Evolutionary conservation across 2,329 filamentous ascomycete species (phyloP).

Genomic region (Tolypocladium paradoxum): DNA sequence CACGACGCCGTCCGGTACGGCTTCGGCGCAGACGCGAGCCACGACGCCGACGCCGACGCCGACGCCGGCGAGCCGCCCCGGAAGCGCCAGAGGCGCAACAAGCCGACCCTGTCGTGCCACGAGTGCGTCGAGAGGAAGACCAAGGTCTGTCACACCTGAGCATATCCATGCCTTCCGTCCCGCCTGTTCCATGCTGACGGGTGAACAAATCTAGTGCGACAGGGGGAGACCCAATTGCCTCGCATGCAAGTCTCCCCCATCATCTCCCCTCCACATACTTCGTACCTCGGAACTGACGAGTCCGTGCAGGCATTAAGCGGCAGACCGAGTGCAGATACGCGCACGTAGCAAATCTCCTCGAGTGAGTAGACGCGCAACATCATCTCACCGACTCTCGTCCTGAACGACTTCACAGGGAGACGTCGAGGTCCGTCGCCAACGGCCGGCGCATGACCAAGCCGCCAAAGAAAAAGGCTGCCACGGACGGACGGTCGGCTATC

Average conservation of each 20-base stretch:
- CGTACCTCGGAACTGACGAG: conserved; percentile 10
- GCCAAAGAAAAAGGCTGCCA: conserved; percentile 39
- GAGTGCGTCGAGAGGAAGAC: conserved; percentile 78
- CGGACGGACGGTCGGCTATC: conserved; percentile 27
- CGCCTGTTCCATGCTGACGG: not conserved
- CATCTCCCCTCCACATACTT: no score
- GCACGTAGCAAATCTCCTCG: conserved; percentile 63
- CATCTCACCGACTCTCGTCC: not conserved
- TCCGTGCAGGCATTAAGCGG: conserved; percentile 56
- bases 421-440: conserved; percentile 40
- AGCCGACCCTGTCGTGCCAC: conserved; percentile 67
- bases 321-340: conserved; percentile 69
- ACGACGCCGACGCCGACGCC: conserved; percentile 7
- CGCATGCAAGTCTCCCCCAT: conserved; percentile 38
- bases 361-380: conserved; percentile 37
- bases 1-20: not conserved
- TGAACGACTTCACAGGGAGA: conserved; percentile 34
- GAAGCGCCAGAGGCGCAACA: conserved; percentile 77
- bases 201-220: conserved; percentile 49
- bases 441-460: conserved; percentile 46
- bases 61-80: conserved; percentile 30
- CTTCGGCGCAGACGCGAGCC: not conserved
- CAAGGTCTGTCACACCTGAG: conserved; percentile 60
- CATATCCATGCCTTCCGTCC: no score
- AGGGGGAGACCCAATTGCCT: conserved; percentile 59